Conservation (phyloP, 176 grass and related monocot genomes). For the Phoenix dactylifera region DNA sequence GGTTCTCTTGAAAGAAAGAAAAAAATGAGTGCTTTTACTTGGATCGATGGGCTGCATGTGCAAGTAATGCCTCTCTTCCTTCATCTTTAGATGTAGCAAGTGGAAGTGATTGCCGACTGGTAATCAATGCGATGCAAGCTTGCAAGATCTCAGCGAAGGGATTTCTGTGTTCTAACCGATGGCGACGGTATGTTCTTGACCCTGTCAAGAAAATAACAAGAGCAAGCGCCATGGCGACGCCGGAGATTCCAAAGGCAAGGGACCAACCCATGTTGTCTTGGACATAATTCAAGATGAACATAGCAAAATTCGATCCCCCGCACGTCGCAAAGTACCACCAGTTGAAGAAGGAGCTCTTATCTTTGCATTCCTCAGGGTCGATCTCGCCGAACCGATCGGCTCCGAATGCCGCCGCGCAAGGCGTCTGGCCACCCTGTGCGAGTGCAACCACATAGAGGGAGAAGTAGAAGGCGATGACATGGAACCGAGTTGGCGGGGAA, state of each 20-base stretch:
- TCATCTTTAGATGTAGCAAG: no score
- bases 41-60: no score
- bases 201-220: slow-evolving; percentile 40
- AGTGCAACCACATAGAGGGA: slow-evolving; percentile 47
- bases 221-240: slow-evolving; percentile 32
- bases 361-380: slow-evolving; percentile 26
- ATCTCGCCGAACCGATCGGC: slow-evolving; percentile 47
- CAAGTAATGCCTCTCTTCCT: no score
- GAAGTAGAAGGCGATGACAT: slow-evolving; percentile 35
- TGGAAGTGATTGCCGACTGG: no score
- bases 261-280: slow-evolving; percentile 60
- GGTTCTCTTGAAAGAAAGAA: no score
- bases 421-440: slow-evolving; percentile 56
- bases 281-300: slow-evolving; percentile 46
- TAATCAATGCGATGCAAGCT: no score
- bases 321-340: slow-evolving; percentile 75
- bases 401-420: slow-evolving; percentile 37
- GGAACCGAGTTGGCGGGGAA: slow-evolving; percentile 5
- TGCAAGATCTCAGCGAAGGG: no score
- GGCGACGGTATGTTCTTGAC: slow-evolving; percentile 25
- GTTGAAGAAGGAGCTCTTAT: slow-evolving; percentile 73
- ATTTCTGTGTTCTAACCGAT: slow-evolving; percentile 1
- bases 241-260: slow-evolving; percentile 43
- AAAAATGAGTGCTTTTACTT: no score
- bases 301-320: slow-evolving; percentile 33